Percentiles rank a stretch among this genome's conserved stretches.
Conservation (phyloP, 2,329 filamentous ascomycete species). For the Penicillium polonicum region DNA sequence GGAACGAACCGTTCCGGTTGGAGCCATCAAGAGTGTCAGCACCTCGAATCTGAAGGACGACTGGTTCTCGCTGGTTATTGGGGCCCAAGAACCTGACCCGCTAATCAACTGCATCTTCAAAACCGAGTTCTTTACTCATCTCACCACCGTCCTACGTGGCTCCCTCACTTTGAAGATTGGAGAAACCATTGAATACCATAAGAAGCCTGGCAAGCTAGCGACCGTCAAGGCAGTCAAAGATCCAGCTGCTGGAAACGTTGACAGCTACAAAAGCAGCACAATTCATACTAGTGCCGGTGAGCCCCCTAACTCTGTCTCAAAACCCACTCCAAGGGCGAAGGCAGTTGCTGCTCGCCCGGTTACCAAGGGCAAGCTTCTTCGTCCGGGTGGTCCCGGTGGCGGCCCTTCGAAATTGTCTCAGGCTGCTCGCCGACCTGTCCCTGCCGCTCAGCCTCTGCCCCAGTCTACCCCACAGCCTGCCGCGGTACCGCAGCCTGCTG, state of each 20-base stretch:
- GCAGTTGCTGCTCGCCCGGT: constrained; percentile 85
- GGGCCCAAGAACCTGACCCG: constrained; percentile 88
- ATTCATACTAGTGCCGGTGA: constrained; percentile 86
- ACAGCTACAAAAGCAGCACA: constrained; percentile 90
- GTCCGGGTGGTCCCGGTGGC: constrained; percentile 80
- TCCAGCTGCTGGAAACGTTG: constrained; percentile 66
- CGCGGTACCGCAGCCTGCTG: constrained; percentile 34
- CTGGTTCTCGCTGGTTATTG: constrained; percentile 91
- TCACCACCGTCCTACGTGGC: constrained; percentile 75
- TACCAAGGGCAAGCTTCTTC: constrained; percentile 88
- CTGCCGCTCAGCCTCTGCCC: constrained; percentile 39
- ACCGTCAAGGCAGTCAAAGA: constrained; percentile 89
- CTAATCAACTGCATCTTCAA: constrained; percentile 91
- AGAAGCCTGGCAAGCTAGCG: constrained; percentile 93
- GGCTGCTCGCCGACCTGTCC: constrained; percentile 33
- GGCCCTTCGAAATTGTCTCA: constrained; percentile 69
- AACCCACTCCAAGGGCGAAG: constrained; percentile 82
- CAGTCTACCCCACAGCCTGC: constrained; percentile 34
- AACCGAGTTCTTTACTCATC: constrained; percentile 93
- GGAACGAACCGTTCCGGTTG: constrained; percentile 78
- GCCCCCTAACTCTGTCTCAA: constrained; percentile 75
- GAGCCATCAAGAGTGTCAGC: constrained; percentile 84
- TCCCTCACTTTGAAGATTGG: constrained; percentile 78
- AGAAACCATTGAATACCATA: constrained; percentile 91
- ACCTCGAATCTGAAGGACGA: constrained; percentile 82